Conservation (phyloP, 164 flowering plant species). For the Dillenia turbinata region DNA sequence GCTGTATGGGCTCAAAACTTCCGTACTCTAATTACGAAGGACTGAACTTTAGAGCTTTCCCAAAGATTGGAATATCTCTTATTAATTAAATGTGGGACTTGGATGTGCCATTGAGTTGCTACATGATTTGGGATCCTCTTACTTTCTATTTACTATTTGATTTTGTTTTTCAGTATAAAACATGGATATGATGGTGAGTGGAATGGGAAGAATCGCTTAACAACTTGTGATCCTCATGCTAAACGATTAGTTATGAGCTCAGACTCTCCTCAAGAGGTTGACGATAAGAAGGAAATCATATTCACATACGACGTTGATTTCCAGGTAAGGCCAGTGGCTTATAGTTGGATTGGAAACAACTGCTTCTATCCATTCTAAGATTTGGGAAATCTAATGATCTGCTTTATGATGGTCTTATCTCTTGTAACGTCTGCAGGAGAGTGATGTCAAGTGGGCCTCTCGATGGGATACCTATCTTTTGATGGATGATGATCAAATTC, state of each 20-base stretch:
- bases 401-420: background rate
- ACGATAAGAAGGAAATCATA: constrained; percentile 67
- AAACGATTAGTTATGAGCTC: constrained; percentile 53
- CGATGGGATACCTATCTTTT: constrained; percentile 89
- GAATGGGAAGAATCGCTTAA: constrained; percentile 61
- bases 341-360: background rate
- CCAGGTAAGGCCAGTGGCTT: constrained; percentile 34
- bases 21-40: too few species aligned
- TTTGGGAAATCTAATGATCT: background rate
- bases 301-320: constrained; percentile 94
- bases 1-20: too few species aligned
- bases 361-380: background rate
- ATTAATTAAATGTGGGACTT: too few species aligned
- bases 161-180: constrained; percentile 51
- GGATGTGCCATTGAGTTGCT: too few species aligned
- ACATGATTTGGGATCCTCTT: background rate
- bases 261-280: constrained; percentile 84
- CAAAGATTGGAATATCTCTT: too few species aligned
- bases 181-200: constrained; percentile 85
- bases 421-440: constrained; percentile 35
- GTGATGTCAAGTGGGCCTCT: constrained; percentile 86
- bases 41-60: too few species aligned
- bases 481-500: constrained; percentile 83
- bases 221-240: constrained; percentile 89
- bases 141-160: constrained; percentile 2